These are phyloP conservation scores for Thelephora ganbajun DNA, from an alignment of 768 basidiomycete species.

Conservation along the genomic window DNA sequence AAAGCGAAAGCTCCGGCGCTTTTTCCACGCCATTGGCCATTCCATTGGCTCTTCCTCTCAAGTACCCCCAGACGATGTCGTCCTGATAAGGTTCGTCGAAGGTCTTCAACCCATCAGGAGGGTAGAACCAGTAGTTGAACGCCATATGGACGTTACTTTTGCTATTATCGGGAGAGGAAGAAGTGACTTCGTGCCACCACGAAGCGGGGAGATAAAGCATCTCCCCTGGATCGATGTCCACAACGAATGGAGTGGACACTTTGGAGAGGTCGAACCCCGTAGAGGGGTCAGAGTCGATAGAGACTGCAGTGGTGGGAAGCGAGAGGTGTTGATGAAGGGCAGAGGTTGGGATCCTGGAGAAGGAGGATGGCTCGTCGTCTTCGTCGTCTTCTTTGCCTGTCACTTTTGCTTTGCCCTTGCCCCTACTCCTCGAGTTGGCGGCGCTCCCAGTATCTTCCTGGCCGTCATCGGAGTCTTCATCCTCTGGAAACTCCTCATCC, in stretches of 20 bases:
- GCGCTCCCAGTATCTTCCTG: slow-evolving; percentile 1
- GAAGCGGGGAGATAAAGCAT: slow-evolving; percentile 20
- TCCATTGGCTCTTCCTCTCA: slow-evolving; percentile 3
- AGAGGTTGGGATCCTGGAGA: slow-evolving; percentile 18
- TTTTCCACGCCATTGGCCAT: background rate
- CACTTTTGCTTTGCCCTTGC: background rate
- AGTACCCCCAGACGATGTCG: slow-evolving; percentile 14
- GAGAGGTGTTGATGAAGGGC: slow-evolving; percentile 14
- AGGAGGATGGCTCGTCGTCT: slow-evolving; percentile 14
- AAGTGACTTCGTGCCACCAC: slow-evolving; percentile 21
- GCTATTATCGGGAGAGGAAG: slow-evolving; percentile 8
- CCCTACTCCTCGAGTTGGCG: background rate
- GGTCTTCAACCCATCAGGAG: slow-evolving; percentile 13
- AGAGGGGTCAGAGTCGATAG: slow-evolving; percentile 3
- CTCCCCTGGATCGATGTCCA: slow-evolving; percentile 17
- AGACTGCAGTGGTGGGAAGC: slow-evolving; percentile 13
- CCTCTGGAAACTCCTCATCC: slow-evolving; percentile 2
- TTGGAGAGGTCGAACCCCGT: slow-evolving; percentile 10
- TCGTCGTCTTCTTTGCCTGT: slow-evolving; percentile 1
- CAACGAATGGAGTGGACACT: slow-evolving; percentile 13
- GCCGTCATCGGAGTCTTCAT: slow-evolving; percentile 3
- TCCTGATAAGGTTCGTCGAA: slow-evolving; percentile 16
- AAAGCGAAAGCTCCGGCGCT: too few relatives aligned
- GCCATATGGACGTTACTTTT: slow-evolving; percentile 15
- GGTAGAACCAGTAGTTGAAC: slow-evolving; percentile 21